Evolutionary conservation across 495 filamentous ascomycete species (phyloP).

Genomic region (Symbiotaphrina buchneri): DNA sequence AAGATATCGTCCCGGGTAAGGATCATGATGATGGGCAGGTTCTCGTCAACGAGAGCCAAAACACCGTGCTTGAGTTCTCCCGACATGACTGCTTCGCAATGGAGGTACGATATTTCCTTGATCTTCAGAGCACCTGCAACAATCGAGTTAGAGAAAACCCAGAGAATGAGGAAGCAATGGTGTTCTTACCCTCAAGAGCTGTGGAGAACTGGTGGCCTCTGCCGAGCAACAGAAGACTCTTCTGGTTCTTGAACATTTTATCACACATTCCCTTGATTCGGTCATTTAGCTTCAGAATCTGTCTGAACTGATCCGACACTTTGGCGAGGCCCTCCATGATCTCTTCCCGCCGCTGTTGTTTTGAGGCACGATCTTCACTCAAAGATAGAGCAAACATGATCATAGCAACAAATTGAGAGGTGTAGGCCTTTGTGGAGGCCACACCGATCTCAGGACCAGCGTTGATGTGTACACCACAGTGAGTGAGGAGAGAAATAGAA

Average conservation of each 20-base stretch:
- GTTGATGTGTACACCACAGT: conserved; percentile 99
- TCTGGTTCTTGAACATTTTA: conserved; percentile 88
- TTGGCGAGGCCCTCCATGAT: conserved; percentile 85
- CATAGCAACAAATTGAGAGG: conserved; percentile 96
- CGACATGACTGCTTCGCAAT: conserved; percentile 99
- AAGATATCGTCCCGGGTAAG: conserved; percentile 89
- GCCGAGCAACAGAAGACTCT: conserved; percentile 79
- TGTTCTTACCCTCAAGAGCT: conserved; percentile 67
- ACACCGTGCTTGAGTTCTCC: conserved; percentile 98
- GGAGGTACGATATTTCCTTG: conserved; percentile 98
- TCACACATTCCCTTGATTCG: conserved; percentile 81
- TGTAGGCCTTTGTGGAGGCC: conserved; percentile 96
- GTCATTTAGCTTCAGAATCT: conserved; percentile 74
- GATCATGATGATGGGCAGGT: conserved; percentile 98
- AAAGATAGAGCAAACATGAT: conserved; percentile 97
- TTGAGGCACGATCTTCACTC: conserved; percentile 87
- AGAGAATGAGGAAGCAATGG: too few relatives aligned
- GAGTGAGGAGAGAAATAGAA: conserved; percentile 90
- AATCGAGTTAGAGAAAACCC: conserved; percentile 6
- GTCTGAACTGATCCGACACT: conserved; percentile 76
- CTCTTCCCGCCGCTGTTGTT: conserved; percentile 78
- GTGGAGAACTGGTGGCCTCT: conserved; percentile 93
- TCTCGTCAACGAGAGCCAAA: conserved; percentile 88
- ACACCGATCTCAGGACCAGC: conserved; percentile 97
- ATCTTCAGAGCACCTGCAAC: conserved; percentile 69